A percentile compares a stretch with the other conserved stretches of the same genome.
Conservation (phyloP, 768 basidiomycete genomes). For the Tulasnella calospora region DNA sequence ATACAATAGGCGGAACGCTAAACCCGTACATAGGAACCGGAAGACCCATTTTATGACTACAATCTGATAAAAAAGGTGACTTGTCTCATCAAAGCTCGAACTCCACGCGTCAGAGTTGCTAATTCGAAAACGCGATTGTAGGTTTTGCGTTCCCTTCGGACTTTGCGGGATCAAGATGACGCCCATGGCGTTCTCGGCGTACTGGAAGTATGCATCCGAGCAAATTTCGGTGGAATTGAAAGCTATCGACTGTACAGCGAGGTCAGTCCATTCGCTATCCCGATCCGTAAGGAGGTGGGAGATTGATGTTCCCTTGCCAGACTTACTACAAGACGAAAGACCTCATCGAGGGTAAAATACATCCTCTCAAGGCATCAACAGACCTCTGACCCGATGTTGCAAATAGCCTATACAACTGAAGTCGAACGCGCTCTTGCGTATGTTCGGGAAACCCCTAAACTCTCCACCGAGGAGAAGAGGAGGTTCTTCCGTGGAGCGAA, state of each 20-base stretch:
- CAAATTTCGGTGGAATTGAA: conserved; percentile 92
- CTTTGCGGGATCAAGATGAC: conserved; percentile 70
- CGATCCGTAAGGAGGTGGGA: neutral
- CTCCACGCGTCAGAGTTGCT: neutral
- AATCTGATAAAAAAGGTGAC: conserved; percentile 69
- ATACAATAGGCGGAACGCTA: neutral
- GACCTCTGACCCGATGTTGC: neutral
- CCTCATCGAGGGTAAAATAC: conserved; percentile 67
- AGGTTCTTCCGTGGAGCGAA: conserved; percentile 86
- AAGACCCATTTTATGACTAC: conserved; percentile 90
- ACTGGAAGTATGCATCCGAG: conserved; percentile 81
- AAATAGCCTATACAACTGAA: conserved; percentile 73
- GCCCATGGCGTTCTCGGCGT: conserved; percentile 82
- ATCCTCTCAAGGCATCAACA: neutral
- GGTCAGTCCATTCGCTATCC: conserved; percentile 37
- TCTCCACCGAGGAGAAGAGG: conserved; percentile 83
- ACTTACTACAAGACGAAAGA: conserved; percentile 90
- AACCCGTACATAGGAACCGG: conserved; percentile 45
- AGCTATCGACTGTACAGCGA: conserved; percentile 86
- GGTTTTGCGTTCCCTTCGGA: conserved; percentile 70
- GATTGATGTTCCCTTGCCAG: conserved; percentile 40
- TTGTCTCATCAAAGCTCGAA: neutral
- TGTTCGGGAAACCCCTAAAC: conserved; percentile 64
- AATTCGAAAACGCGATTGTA: conserved; percentile 31
- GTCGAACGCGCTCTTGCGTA: conserved; percentile 70